Percentiles rank a stretch among this genome's conserved stretches.
Evolutionary conservation across 1,284 basidiomycete genomes (phyloP).

Genomic region (Porodaedalea pini): DNA sequence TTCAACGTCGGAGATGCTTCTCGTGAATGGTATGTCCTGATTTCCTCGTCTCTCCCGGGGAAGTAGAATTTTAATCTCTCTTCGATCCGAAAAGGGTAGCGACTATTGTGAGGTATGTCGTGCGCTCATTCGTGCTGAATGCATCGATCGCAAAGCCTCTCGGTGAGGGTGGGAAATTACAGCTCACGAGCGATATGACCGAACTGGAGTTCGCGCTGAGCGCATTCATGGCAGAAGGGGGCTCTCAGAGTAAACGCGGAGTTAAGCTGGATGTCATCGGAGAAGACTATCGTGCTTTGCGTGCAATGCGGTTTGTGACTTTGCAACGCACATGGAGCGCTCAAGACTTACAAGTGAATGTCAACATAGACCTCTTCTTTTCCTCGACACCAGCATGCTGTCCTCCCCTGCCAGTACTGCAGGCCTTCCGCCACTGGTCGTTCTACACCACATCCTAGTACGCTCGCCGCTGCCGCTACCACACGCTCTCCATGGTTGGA

Average conservation of each 20-base stretch:
- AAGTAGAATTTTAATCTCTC: background rate
- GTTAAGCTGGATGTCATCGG: slow-evolving; percentile 68
- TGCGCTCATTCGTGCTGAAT: slow-evolving; percentile 84
- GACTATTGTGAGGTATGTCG: slow-evolving; percentile 68
- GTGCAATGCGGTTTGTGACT: slow-evolving; percentile 69
- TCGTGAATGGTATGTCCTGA: slow-evolving; percentile 62
- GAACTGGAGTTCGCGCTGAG: slow-evolving; percentile 89
- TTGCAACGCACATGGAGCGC: background rate
- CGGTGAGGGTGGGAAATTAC: slow-evolving; percentile 85
- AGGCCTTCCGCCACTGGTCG: slow-evolving; percentile 76
- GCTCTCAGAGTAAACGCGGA: slow-evolving; percentile 52
- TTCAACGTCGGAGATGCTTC: slow-evolving; percentile 69
- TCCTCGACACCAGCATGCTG: slow-evolving; percentile 74
- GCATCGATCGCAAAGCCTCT: slow-evolving; percentile 85
- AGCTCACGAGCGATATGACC: slow-evolving; percentile 92
- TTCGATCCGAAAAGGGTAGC: slow-evolving; percentile 47
- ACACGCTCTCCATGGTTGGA: slow-evolving; percentile 86
- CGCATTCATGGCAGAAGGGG: slow-evolving; percentile 65
- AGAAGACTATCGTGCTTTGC: slow-evolving; percentile 74
- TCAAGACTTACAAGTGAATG: background rate
- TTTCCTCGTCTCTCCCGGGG: slow-evolving; percentile 9
- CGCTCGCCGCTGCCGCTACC: slow-evolving; percentile 82
- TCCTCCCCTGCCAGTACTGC: slow-evolving; percentile 62
- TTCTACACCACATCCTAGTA: slow-evolving; percentile 90
- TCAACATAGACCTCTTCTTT: slow-evolving; percentile 70